Percentiles rank a stretch among this genome's conserved stretches.
These are phyloP conservation scores for Penicillium lagena DNA, from an alignment of 495 filamentous ascomycete species.

Conservation along the genomic window DNA sequence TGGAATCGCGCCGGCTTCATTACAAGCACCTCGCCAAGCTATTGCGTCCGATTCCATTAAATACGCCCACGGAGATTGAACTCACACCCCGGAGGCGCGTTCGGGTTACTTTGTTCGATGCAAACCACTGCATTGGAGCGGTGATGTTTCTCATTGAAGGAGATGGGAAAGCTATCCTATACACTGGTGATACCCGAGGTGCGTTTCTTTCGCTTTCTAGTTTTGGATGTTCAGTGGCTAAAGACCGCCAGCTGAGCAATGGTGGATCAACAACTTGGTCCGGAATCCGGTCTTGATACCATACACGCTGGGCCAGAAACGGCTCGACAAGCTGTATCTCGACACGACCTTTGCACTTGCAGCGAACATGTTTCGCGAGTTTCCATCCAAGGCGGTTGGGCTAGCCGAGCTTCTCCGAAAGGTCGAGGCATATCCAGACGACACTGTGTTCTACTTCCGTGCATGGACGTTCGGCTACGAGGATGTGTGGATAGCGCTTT, in stretches of 20 bases:
- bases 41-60: constrained; percentile 74
- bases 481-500: constrained; percentile 83
- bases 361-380: constrained; percentile 37
- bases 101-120: constrained; percentile 79
- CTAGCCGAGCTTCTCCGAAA: constrained; percentile 67
- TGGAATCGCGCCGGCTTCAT: constrained; percentile 60
- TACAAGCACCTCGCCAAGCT: constrained; percentile 72
- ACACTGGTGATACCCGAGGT: constrained; percentile 89
- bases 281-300: constrained; percentile 71
- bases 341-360: constrained; percentile 72
- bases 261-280: constrained; percentile 61
- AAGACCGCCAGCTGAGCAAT: constrained; percentile 46
- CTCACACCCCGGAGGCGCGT: constrained; percentile 60
- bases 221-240: not conserved
- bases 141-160: constrained; percentile 94
- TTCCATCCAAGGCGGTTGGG: constrained; percentile 62
- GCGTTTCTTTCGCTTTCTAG: constrained; percentile 16
- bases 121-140: constrained; percentile 86
- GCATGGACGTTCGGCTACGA: constrained; percentile 94
- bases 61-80: constrained; percentile 75
- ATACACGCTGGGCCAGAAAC: constrained; percentile 60
- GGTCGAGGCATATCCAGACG: constrained; percentile 58
- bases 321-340: constrained; percentile 74
- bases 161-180: constrained; percentile 68
- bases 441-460: constrained; percentile 78